Base-by-base conservation (phyloP, 2,329 filamentous ascomycete genomes). In the Diaporthe citrichinensis region DNA sequence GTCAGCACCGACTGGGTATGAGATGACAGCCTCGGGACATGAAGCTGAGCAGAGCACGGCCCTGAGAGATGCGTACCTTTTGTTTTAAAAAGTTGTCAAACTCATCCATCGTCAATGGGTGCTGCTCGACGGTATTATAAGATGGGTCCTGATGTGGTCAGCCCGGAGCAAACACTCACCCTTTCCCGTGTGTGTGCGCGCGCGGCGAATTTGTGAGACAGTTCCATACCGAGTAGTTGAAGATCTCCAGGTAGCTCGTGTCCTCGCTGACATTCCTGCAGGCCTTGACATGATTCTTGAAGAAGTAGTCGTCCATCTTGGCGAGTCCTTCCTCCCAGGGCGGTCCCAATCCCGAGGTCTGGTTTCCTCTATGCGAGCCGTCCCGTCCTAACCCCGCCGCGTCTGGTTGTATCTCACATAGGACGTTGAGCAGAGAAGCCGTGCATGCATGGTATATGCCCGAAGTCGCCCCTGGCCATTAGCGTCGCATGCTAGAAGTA, bases 221-320 rank as follows among this genome's bases (percentile, higher is more conserved):
- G 72, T 62, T 71, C 80, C 88, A 77, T 81, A 91, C 90, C 80
- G 89, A 88, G 78, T 90, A 92, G 78, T 91, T 92, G 79, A 90
- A 86, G 51, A 91, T 89, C 80, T 92, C 88, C 34, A 92, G 78
- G 80, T 90, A 92, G 77, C 84, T 86, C 25, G 89, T 91, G 72
- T 82, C 83, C 81, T 92, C 90, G 4, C 82, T 76, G 65, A 91
- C 88, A 44, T 85, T 83, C 31, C 82, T 85, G 80, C 88, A 91
- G 61, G 85, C 81, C 14, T 84, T 80, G 75, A 92, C 84, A 79
- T 88, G 86, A 44, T 82, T 78, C 77, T 84, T 83, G 78, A 91
- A 91, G 82, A 91, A 86, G 80, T 90, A 91, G 78, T 91, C 88
- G 81, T 92, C 90, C 90, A 92, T 91, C 36, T 55, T 69, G 73